Base-by-base conservation (phyloP, 768 basidiomycete species). In the Leccinum boreale region DNA sequence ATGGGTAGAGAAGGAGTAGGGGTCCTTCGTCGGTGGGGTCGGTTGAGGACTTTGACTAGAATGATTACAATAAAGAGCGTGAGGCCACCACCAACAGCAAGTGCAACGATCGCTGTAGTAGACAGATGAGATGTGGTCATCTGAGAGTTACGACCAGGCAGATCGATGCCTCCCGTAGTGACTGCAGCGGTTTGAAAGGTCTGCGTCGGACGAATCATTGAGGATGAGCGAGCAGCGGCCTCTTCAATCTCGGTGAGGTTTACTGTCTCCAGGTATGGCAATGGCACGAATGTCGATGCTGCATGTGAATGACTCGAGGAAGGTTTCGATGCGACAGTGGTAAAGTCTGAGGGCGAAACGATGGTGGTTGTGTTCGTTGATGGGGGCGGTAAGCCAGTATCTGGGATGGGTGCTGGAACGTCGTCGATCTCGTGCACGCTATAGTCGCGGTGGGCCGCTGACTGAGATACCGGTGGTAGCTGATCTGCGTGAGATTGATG, bases 1-100 rank as follows among this genome's bases (percentile, higher is more conserved):
- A 89, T 85, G 0, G 89, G 89, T n/a, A 87, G 77, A 29, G 89
- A 91, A 3, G 87, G 89, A n/a, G 78, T 85, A 6, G 83, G 87
- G 19, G 78, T 81, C n/a, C 73, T 74, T 49, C 78, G 80, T 39
- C 78, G 78, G 19, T 73, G 75, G 23, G 83, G 86, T 28, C 80
- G 79, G 56, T 71, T 71, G 52, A 79, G 79, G 58, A 81, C 66
- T 58, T 75, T 83, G 59, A 79, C 64, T 14, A 82, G 57, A 53
- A 88, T 68, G 57, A 80, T 74, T 35, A 81, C 55, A 15, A 79
- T 79, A 3, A 85, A 63, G 26, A 87, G 61, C 10, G 83, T 60
- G 61, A 81, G 76, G 14, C 75, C 75, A 55, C 78, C 76, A 5
- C 85, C 80, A 47, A 86, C 74, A 49, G 78, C 79, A 26, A 89